phyloP scores from a whole-genome alignment of 257 asterid species.

The Coffea canephora region DNA sequence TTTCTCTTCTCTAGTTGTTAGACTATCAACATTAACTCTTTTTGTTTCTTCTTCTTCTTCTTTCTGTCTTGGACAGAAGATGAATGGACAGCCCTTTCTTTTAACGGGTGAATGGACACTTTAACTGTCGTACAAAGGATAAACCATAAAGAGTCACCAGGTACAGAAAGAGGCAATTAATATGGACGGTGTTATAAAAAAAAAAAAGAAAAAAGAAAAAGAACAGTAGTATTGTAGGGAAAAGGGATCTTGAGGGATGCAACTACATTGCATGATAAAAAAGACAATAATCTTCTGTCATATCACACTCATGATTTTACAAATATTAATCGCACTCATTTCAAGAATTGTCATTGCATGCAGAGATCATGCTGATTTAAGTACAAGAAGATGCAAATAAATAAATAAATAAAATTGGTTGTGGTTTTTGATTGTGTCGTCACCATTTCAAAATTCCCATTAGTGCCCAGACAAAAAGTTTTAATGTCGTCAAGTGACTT shows the following conservation, averaged over 20 bases:
- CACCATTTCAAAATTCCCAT: neutral
- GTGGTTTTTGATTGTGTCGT: neutral
- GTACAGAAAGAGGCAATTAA: neutral
- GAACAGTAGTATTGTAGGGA: neutral
- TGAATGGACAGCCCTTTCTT: too few species aligned
- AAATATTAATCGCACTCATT: neutral
- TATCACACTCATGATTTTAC: neutral
- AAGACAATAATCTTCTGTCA: neutral
- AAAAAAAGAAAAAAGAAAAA: neutral
- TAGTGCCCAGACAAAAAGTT: neutral
- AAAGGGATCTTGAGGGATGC: neutral
- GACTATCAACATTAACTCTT: too few species aligned
- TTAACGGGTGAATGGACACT: too few species aligned
- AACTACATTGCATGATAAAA: neutral
- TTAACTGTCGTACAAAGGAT: too few species aligned
- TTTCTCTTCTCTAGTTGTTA: too few species aligned
- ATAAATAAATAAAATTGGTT: neutral
- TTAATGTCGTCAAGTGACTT: neutral
- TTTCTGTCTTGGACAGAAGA: too few species aligned
- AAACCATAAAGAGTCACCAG: neutral
- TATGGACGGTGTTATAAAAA: neutral
- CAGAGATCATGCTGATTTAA: neutral
- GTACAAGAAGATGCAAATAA: neutral
- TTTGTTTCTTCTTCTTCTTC: too few species aligned
- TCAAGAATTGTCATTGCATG: neutral